These are phyloP conservation scores for Copromyces sp. DNA, from an alignment of 495 filamentous ascomycete species.

Conservation along the genomic window DNA sequence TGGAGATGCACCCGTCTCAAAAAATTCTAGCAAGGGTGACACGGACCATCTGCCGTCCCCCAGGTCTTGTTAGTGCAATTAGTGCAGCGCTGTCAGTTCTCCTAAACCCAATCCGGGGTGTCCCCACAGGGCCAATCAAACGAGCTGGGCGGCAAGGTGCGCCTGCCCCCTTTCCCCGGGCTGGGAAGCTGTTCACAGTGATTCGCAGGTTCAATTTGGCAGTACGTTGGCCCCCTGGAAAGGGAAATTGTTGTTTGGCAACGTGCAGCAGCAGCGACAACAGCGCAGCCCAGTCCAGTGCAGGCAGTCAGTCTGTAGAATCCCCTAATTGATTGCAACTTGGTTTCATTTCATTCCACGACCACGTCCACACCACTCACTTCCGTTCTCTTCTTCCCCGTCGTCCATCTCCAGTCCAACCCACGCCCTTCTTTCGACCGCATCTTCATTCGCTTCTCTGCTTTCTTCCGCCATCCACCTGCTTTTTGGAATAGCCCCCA, in stretches of 20 bases:
- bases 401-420: conserved; percentile 15
- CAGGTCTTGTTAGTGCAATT: background rate
- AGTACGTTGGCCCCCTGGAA: conserved; percentile 23
- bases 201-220: conserved; percentile 4
- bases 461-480: conserved; percentile 4
- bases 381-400: conserved; percentile 2
- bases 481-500: conserved; percentile 33
- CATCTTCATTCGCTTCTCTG: conserved; percentile 7
- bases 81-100: conserved; percentile 5
- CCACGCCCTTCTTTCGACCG: conserved; percentile 3
- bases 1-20: background rate
- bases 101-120: conserved; percentile 14
- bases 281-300: background rate
- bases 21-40: conserved; percentile 12
- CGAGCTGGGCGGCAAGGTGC: conserved; percentile 13
- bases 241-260: conserved; percentile 41
- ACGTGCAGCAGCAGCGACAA: background rate
- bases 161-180: conserved; percentile 36
- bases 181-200: conserved; percentile 4
- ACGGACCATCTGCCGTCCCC: conserved; percentile 16
- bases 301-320: no score
- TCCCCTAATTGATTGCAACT: conserved; percentile 1
- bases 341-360: background rate
- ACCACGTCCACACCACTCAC: background rate
- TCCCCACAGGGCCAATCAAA: conserved; percentile 30